Evolutionary conservation across 1,284 basidiomycete genomes (phyloP).

Genomic region (Puccinia novopanici): DNA sequence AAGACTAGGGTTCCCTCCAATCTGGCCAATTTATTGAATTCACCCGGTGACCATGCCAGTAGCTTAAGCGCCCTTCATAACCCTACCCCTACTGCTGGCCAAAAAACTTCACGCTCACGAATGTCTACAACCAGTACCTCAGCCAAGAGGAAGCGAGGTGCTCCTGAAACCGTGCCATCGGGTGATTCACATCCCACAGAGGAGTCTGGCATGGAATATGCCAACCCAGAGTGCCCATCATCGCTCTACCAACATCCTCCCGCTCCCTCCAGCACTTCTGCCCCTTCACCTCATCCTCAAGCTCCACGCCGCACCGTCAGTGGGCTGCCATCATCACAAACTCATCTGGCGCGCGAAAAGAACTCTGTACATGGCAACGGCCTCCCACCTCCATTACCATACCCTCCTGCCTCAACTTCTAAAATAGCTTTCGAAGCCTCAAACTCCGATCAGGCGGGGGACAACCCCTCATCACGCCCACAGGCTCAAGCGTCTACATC

Average conservation of each 20-base stretch:
- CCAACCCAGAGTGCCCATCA: not conserved
- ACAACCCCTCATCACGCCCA: not conserved
- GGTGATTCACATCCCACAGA: not conserved
- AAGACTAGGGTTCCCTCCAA: slow-evolving; percentile 47
- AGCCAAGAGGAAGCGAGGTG: slow-evolving; percentile 40
- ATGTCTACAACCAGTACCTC: not conserved
- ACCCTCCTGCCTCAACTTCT: slow-evolving; percentile 4
- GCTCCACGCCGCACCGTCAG: slow-evolving; percentile 1
- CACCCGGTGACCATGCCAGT: slow-evolving; percentile 33
- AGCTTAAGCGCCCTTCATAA: slow-evolving; percentile 2
- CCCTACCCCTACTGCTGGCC: not conserved
- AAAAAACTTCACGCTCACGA: slow-evolving; percentile 19
- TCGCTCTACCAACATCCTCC: not conserved
- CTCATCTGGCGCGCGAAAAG: slow-evolving; percentile 16
- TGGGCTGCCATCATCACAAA: slow-evolving; percentile 31
- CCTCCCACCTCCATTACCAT: not conserved
- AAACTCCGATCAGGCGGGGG: not conserved
- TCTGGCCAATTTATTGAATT: slow-evolving; percentile 50
- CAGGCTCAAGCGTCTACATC: slow-evolving; percentile 15
- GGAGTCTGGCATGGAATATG: not conserved
- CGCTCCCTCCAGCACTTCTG: slow-evolving; percentile 1
- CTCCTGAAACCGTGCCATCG: slow-evolving; percentile 6
- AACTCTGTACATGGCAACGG: not conserved
- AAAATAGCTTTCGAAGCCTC: slow-evolving; percentile 3
- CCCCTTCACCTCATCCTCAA: slow-evolving; percentile 7